phyloP scores from a whole-genome alignment of 495 filamentous ascomycete species.

The Penicillium roqueforti region DNA sequence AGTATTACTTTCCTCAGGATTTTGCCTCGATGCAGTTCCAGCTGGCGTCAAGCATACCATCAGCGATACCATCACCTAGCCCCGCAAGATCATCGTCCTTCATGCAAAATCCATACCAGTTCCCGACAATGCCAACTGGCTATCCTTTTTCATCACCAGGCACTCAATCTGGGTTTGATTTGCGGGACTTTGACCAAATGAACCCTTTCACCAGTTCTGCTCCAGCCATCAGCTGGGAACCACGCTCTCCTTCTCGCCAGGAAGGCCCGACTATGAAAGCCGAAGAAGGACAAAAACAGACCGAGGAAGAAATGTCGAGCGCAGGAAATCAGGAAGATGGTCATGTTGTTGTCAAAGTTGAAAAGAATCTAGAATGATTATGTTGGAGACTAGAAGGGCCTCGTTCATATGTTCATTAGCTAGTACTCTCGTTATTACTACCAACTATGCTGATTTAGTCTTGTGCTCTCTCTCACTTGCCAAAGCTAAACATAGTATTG shows the following conservation, averaged over 20 bases:
- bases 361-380: neutral
- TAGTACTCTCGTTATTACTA: neutral
- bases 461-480: neutral
- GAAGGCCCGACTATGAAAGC: neutral
- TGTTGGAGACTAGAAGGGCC: neutral
- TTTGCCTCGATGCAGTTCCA: conserved; percentile 2
- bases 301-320: neutral
- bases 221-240: neutral
- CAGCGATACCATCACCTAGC: neutral
- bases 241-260: neutral
- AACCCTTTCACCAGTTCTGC: too few relatives aligned
- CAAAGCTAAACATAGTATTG: neutral
- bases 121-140: neutral
- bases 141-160: neutral
- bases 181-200: neutral
- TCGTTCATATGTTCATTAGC: neutral
- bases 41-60: neutral
- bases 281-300: neutral
- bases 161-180: neutral
- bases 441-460: neutral
- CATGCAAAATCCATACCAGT: neutral
- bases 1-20: conserved; percentile 1
- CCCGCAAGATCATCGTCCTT: neutral
- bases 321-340: neutral
- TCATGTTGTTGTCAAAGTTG: neutral